Evolutionary conservation across 805 yeast species (phyloP).

Genomic region (Lipomyces yamadae): DNA sequence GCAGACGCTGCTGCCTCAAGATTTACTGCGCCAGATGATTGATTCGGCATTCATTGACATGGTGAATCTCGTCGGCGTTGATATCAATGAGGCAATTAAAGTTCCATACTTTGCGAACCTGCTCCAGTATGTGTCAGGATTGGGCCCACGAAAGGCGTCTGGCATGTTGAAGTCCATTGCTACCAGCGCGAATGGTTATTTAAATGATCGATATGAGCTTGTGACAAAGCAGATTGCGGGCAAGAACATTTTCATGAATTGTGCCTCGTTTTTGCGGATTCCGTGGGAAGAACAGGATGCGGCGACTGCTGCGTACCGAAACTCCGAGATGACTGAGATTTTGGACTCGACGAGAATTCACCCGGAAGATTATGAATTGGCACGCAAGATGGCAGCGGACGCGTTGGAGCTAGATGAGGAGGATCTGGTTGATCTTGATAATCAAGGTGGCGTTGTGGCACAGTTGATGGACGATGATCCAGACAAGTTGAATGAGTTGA

Average conservation of each 20-base stretch:
- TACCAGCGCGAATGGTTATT: slow-evolving; percentile 60
- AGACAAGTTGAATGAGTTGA: slow-evolving; percentile 78
- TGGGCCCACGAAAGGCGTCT: slow-evolving; percentile 94
- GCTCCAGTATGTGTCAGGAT: slow-evolving; percentile 82
- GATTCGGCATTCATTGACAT: slow-evolving; percentile 87
- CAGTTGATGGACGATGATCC: slow-evolving; percentile 73
- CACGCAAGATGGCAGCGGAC: slow-evolving; percentile 97
- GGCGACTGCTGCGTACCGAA: slow-evolving; percentile 58
- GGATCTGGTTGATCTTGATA: slow-evolving; percentile 78
- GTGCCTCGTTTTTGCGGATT: slow-evolving; percentile 86
- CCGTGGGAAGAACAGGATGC: slow-evolving; percentile 61
- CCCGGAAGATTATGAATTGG: slow-evolving; percentile 96
- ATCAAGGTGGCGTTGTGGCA: slow-evolving; percentile 79
- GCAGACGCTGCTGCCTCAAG: slow-evolving; percentile 72
- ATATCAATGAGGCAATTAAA: slow-evolving; percentile 85
- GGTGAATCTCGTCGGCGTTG: slow-evolving; percentile 89
- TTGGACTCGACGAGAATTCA: slow-evolving; percentile 96
- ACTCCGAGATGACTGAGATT: slow-evolving; percentile 58
- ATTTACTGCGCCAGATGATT: slow-evolving; percentile 64
- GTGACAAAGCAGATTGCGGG: slow-evolving; percentile 80
- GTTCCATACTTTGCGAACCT: slow-evolving; percentile 71
- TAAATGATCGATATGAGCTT: slow-evolving; percentile 74
- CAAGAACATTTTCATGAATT: slow-evolving; percentile 83
- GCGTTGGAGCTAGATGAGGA: slow-evolving; percentile 96
- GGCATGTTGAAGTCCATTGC: slow-evolving; percentile 84